A percentile compares a stretch with the other conserved stretches of the same genome.
phyloP scores from a whole-genome alignment of 345 rosid genomes.

The Eucalyptus leucophloia region DNA sequence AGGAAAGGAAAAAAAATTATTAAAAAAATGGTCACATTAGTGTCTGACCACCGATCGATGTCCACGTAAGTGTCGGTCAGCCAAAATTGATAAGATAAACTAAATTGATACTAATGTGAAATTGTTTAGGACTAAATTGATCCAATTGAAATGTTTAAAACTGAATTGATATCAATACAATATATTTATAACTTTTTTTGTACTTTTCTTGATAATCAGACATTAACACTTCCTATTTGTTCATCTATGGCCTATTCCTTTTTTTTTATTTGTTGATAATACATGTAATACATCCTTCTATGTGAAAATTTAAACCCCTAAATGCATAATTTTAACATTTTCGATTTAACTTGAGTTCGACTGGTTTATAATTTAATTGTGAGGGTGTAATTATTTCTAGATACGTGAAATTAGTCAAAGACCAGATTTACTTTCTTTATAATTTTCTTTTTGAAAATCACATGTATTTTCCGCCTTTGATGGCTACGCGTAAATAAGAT shows the following conservation, averaged over 20 bases:
- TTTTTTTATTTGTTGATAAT: fast-evolving
- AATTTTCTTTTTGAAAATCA: background rate
- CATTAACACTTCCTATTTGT: no score
- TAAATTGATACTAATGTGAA: fast-evolving
- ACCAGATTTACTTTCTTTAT: background rate
- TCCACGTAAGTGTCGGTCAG: no score
- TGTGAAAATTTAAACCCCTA: background rate
- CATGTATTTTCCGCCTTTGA: no score
- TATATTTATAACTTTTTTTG: fast-evolving
- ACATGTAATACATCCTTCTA: no score
- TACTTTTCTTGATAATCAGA: fast-evolving
- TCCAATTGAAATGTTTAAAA: fast-evolving
- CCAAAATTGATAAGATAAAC: fast-evolving
- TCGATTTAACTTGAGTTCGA: background rate
- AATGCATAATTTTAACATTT: background rate
- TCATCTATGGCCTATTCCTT: no score
- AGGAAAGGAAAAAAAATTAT: fast-evolving
- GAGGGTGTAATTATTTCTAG: background rate
- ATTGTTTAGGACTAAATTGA: fast-evolving
- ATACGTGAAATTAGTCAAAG: background rate
- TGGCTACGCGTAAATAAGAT: fast-evolving
- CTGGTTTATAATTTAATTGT: background rate
- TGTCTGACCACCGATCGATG: fast-evolving
- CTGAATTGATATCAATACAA: fast-evolving
- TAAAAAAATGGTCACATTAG: fast-evolving